A percentile compares a stretch with the other conserved stretches of the same genome.
These are phyloP conservation scores for Scedosporium dehoogii DNA, from an alignment of 2,329 filamentous ascomycete species.

Conservation along the genomic window DNA sequence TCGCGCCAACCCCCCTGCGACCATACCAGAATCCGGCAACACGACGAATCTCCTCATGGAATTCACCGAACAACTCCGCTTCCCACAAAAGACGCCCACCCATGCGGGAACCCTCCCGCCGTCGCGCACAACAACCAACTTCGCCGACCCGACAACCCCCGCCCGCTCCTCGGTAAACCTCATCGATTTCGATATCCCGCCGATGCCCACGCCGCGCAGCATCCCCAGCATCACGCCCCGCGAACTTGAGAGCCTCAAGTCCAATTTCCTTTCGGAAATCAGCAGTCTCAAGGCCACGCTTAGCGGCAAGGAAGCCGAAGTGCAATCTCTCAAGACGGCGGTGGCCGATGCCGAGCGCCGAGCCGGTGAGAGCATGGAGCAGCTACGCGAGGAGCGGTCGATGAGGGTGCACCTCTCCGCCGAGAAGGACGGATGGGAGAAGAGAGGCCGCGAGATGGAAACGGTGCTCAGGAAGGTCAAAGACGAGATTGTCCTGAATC, in stretches of 20 bases:
- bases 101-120: conserved; percentile 21
- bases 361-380: conserved; percentile 76
- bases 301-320: conserved; percentile 87
- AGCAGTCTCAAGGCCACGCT: conserved; percentile 88
- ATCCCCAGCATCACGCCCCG: conserved; percentile 84
- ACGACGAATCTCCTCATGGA: conserved; percentile 76
- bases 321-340: conserved; percentile 75
- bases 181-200: conserved; percentile 75
- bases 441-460: conserved; percentile 78
- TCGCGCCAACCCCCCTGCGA: conserved; percentile 21
- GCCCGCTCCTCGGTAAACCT: conserved; percentile 54
- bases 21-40: conserved; percentile 35
- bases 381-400: conserved; percentile 66
- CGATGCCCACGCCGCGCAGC: conserved; percentile 82
- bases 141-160: conserved; percentile 31
- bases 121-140: conserved; percentile 20
- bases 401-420: conserved; percentile 61
- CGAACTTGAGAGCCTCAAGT: conserved; percentile 88
- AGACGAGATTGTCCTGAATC: conserved; percentile 67
- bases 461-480: conserved; percentile 67
- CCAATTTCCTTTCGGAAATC: conserved; percentile 81
- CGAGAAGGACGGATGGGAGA: conserved; percentile 77
- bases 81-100: conserved; percentile 39
- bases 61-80: conserved; percentile 65
- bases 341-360: conserved; percentile 86